Evolutionary conservation across 108 stramenopile genomes (phyloP).

Genomic region (Nitzschia inconspicua): DNA sequence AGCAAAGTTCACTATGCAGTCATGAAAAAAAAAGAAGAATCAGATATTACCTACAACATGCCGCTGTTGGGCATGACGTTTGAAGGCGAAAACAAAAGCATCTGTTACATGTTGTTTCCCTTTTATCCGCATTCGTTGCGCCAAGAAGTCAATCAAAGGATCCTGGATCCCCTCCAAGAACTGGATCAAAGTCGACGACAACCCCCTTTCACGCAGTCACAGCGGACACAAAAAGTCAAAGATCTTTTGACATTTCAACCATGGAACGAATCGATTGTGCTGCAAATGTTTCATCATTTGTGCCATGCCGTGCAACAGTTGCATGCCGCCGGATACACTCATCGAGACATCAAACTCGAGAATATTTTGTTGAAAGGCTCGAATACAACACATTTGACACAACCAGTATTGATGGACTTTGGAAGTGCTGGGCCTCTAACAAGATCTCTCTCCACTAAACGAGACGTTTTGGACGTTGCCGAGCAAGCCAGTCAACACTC

Average conservation of each 20-base stretch:
- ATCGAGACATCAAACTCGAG: slow-evolving; percentile 84
- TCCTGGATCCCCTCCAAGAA: slow-evolving; percentile 17
- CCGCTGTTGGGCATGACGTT: slow-evolving; percentile 34
- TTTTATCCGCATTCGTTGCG: slow-evolving; percentile 51
- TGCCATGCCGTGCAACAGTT: slow-evolving; percentile 47
- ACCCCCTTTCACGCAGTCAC: not conserved
- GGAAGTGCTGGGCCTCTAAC: slow-evolving; percentile 59
- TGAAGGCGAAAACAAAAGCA: slow-evolving; percentile 10
- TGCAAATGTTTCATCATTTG: slow-evolving; percentile 55
- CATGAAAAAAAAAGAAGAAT: slow-evolving; percentile 5
- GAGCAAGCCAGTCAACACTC: slow-evolving; percentile 65
- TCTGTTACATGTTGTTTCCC: slow-evolving; percentile 86
- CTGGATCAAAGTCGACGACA: not conserved
- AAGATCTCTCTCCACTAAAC: slow-evolving; percentile 9
- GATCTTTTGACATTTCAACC: slow-evolving; percentile 7
- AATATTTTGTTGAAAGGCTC: slow-evolving; percentile 50
- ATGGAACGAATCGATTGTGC: slow-evolving; percentile 33
- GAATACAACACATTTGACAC: slow-evolving; percentile 9
- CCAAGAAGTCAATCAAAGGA: slow-evolving; percentile 60
- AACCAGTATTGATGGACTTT: slow-evolving; percentile 48
- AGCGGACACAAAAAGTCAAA: not conserved
- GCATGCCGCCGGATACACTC: slow-evolving; percentile 61
- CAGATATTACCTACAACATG: slow-evolving; percentile 22
- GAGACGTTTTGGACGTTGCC: slow-evolving; percentile 26
- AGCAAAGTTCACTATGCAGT: slow-evolving; percentile 58